These are phyloP conservation scores for Heliamphora pulchella DNA, from an alignment of 179 eudicot species.

Conservation along the genomic window DNA sequence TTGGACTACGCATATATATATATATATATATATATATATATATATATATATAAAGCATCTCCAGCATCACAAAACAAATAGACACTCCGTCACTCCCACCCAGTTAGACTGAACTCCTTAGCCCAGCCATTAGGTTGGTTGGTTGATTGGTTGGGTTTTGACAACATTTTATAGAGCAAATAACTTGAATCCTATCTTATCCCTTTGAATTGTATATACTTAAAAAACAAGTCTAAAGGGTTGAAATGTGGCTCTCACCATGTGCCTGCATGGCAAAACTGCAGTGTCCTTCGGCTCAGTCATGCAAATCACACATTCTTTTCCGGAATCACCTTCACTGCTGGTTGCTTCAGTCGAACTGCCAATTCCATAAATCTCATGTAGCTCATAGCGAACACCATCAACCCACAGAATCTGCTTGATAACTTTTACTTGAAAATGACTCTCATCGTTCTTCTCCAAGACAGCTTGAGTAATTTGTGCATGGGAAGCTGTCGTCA, in stretches of 20 bases:
- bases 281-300: conserved; percentile 50
- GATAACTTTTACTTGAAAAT: conserved; percentile 39
- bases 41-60: neutral
- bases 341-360: conserved; percentile 31
- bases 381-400: conserved; percentile 45
- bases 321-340: conserved; percentile 41
- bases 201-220: neutral
- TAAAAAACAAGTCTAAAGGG: neutral
- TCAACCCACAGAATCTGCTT: conserved; percentile 45
- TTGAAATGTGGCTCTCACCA: conserved; percentile 34
- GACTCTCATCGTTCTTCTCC: conserved; percentile 30
- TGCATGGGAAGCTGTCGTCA: conserved; percentile 23
- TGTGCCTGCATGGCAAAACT: conserved; percentile 49
- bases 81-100: neutral
- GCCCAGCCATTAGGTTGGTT: neutral
- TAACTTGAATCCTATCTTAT: neutral
- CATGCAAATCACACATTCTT: conserved; percentile 57
- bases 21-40: too few relatives aligned
- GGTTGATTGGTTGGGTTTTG: neutral
- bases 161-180: neutral
- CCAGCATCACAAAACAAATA: neutral
- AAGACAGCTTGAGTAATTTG: conserved; percentile 50
- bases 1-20: too few relatives aligned
- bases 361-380: conserved; percentile 46
- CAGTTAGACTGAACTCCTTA: neutral